Conservation (phyloP, 495 filamentous ascomycete species). For the Pyrenula aspistea region DNA sequence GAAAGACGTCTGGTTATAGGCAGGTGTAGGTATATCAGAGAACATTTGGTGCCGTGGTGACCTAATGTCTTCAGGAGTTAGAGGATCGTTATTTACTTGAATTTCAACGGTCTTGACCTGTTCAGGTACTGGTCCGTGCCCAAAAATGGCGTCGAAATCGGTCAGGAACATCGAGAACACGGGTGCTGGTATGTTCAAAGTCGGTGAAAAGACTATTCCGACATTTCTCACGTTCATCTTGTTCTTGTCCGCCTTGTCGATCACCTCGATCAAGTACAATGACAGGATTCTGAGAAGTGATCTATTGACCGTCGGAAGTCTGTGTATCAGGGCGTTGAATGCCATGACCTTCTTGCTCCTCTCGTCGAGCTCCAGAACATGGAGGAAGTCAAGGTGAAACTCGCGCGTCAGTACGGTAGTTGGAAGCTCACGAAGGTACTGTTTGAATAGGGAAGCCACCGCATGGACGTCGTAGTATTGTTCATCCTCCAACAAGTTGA, state of each 20-base stretch:
- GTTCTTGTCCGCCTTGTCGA: slow-evolving; percentile 80
- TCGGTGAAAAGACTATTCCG: slow-evolving; percentile 97
- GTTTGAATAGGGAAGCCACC: slow-evolving; percentile 85
- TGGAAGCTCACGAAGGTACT: slow-evolving; percentile 87
- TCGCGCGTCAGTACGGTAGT: slow-evolving; percentile 83
- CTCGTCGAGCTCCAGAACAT: slow-evolving; percentile 57
- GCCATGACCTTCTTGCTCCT: slow-evolving; percentile 65
- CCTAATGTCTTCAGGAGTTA: slow-evolving; percentile 48
- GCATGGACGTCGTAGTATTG: slow-evolving; percentile 94
- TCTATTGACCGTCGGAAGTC: slow-evolving; percentile 68
- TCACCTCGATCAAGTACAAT: slow-evolving; percentile 75
- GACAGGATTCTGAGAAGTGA: slow-evolving; percentile 72
- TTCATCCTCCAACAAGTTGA: slow-evolving; percentile 73
- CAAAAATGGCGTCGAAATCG: slow-evolving; percentile 80
- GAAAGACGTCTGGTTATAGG: slow-evolving; percentile 51
- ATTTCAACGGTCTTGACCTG: slow-evolving; percentile 23
- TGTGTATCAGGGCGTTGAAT: slow-evolving; percentile 75
- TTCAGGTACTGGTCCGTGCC: slow-evolving; percentile 27
- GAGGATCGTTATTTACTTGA: slow-evolving; percentile 24
- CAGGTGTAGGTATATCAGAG: slow-evolving; percentile 54
- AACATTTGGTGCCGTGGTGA: slow-evolving; percentile 60
- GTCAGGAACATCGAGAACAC: slow-evolving; percentile 90
- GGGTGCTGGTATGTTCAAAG: slow-evolving; percentile 89
- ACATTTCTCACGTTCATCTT: slow-evolving; percentile 98
- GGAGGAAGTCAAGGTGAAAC: slow-evolving; percentile 77